These are phyloP conservation scores for Monascus ruber DNA, from an alignment of 2,329 filamentous ascomycete genomes.

Conservation along the genomic window DNA sequence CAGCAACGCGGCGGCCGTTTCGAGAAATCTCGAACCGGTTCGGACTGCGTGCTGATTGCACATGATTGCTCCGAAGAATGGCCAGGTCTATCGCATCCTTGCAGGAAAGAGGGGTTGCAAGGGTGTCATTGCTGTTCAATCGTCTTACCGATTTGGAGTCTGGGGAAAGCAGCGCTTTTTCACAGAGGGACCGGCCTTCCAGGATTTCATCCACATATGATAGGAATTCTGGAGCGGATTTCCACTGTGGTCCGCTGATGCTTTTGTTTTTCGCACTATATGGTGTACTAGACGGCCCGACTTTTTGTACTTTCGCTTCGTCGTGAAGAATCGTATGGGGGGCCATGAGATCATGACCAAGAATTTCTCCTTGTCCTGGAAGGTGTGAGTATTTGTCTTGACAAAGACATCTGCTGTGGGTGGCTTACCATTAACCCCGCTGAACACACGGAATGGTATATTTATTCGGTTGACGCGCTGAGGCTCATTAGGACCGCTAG, in stretches of 20 bases:
- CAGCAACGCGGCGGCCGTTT: constrained; percentile 80
- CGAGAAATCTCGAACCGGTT: constrained; percentile 93
- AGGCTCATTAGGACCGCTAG: constrained; percentile 64
- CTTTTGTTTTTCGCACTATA: constrained; percentile 27
- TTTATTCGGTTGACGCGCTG: constrained; percentile 80
- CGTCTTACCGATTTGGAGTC: constrained; percentile 60
- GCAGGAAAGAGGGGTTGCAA: constrained; percentile 46
- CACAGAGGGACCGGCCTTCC: constrained; percentile 38
- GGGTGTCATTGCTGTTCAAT: constrained; percentile 38
- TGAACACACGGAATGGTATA: constrained; percentile 82
- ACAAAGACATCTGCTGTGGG: not conserved
- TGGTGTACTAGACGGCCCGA: constrained; percentile 29
- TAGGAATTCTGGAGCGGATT: constrained; percentile 55
- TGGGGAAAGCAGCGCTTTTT: constrained; percentile 47
- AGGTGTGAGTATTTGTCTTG: constrained; percentile 10
- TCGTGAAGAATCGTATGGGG: constrained; percentile 85
- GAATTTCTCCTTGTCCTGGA: constrained; percentile 61
- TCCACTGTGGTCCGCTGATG: constrained; percentile 33
- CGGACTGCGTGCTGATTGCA: constrained; percentile 62
- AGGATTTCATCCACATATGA: constrained; percentile 67
- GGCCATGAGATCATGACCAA: constrained; percentile 88
- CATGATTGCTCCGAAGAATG: constrained; percentile 69
- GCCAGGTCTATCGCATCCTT: constrained; percentile 85
- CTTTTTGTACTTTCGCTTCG: constrained; percentile 55
- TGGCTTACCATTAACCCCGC: constrained; percentile 65